These are phyloP conservation scores for Curvularia sp. DNA, from an alignment of 2,329 filamentous ascomycete species.

Conservation along the genomic window DNA sequence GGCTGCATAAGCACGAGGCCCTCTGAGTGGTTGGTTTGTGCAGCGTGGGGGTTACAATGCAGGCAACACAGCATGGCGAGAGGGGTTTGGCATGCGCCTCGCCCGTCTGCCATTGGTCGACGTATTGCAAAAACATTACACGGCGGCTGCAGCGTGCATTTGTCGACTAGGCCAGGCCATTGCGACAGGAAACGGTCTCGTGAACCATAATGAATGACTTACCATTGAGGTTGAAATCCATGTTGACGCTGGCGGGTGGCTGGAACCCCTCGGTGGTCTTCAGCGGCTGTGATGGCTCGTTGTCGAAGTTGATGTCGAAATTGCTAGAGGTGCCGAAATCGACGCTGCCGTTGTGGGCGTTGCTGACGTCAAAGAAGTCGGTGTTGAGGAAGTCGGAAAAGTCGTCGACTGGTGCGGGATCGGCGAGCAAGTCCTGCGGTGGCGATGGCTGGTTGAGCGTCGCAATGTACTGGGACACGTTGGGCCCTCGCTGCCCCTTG, in stretches of 20 bases:
- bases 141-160: constrained; percentile 21
- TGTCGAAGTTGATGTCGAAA: constrained; percentile 40
- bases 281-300: constrained; percentile 26
- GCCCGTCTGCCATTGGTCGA: constrained; percentile 33
- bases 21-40: constrained; percentile 35
- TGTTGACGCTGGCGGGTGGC: constrained; percentile 32
- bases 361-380: constrained; percentile 73
- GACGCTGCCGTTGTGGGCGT: constrained; percentile 31
- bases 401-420: constrained; percentile 52
- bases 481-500: constrained; percentile 78
- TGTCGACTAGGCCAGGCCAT: constrained; percentile 16
- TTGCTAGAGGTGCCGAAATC: constrained; percentile 36
- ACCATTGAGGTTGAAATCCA: constrained; percentile 49
- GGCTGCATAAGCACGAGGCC: constrained; percentile 25
- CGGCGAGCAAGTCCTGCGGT: constrained; percentile 36
- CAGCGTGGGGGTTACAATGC: constrained; percentile 39
- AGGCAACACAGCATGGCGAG: constrained; percentile 34
- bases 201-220: constrained; percentile 28
- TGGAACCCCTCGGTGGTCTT: constrained; percentile 24
- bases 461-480: constrained; percentile 88
- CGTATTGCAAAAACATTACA: constrained; percentile 20
- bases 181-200: constrained; percentile 15
- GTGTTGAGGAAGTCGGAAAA: constrained; percentile 64
- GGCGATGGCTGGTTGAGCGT: constrained; percentile 76
- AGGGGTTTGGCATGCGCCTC: constrained; percentile 31